A percentile compares a stretch with the other conserved stretches of the same genome.
phyloP scores from a whole-genome alignment of 2,329 filamentous ascomycete genomes.

The Phoma sp. region DNA sequence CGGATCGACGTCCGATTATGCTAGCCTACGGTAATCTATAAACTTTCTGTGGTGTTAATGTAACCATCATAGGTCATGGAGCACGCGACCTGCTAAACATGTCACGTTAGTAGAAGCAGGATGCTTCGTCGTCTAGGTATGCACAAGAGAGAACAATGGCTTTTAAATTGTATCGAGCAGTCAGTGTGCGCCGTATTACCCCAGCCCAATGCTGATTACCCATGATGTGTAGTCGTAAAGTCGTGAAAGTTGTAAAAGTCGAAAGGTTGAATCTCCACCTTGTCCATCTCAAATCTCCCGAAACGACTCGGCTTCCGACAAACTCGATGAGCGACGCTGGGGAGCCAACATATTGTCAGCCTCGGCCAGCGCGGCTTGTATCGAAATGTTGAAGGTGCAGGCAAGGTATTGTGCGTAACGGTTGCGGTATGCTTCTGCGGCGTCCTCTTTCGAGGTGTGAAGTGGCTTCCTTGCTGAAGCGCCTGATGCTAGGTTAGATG shows the following conservation, averaged over 20 bases:
- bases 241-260: constrained; percentile 6
- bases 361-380: constrained; percentile 48
- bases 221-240: constrained; percentile 29
- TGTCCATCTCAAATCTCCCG: constrained; percentile 34
- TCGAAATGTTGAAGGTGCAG: constrained; percentile 50
- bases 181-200: constrained; percentile 29
- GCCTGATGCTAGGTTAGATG: constrained; percentile 47
- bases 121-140: constrained; percentile 23
- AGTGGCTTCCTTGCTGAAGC: constrained; percentile 42
- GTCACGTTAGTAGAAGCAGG: constrained; percentile 30
- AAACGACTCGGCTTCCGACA: constrained; percentile 46
- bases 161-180: constrained; percentile 31
- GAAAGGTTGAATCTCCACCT: constrained; percentile 27
- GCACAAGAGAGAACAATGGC: constrained; percentile 32
- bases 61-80: background rate
- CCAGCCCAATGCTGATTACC: constrained; percentile 31
- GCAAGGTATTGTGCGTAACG: constrained; percentile 51
- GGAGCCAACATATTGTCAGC: constrained; percentile 47
- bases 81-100: constrained; percentile 16
- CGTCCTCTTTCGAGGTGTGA: constrained; percentile 43
- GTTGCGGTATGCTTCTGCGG: constrained; percentile 44
- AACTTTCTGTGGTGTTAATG: background rate
- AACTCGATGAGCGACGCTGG: constrained; percentile 39
- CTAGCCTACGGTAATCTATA: background rate
- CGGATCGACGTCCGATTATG: background rate